Evolutionary conservation across 805 yeast species (phyloP), one percentile per base, ranked within the genome.

Genomic region (Naumovozyma dairenensis): DNA sequence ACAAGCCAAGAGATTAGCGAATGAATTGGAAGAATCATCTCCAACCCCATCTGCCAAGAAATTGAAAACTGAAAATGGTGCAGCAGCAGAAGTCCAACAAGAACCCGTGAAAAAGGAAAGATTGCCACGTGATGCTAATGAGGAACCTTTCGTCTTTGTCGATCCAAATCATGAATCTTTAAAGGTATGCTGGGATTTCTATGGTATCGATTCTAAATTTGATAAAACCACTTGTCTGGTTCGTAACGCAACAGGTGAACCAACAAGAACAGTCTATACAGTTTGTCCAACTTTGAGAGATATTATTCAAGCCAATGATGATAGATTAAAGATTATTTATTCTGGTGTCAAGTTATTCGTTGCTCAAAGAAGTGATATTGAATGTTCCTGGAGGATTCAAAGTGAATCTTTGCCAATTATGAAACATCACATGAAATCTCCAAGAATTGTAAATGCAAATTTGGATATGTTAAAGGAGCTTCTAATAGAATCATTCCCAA

Each of bases 241-340:
- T 15, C 76, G 99, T 65, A 92, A 92, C 53, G 92, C 93, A 20
- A 78, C 94, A 8, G 98, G 97, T 37, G 96, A 86, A 55, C 96
- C 98, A 40, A 68, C 84, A 14, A 76, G 97, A 60, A 78, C 92
- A 19, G 82, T 92, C 33, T 92, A 92, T 62, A 80, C 81, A 50
- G 94, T 83, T 13, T 67, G 86, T 9, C 94, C 96, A 25, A 60
- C 74, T 13, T 64, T 89, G 33, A 77, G 72, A 47, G 71, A 80
- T 27, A 70, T 85, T 34, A 68, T 92, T 40, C 66, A 69, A 33
- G 65, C 67, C 18, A 80, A 83, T 51, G 94, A 83, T 36, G 76
- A 72, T 48, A 84, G 80, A 58, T 66, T 92, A 55, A 89, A 86
- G 67, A 71, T 92, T 38, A 77, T 92, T 28, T 94, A 89, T 47